These are phyloP conservation scores for Cymbidium sinense DNA, from an alignment of 106 monocot genomes.

Conservation along the genomic window DNA sequence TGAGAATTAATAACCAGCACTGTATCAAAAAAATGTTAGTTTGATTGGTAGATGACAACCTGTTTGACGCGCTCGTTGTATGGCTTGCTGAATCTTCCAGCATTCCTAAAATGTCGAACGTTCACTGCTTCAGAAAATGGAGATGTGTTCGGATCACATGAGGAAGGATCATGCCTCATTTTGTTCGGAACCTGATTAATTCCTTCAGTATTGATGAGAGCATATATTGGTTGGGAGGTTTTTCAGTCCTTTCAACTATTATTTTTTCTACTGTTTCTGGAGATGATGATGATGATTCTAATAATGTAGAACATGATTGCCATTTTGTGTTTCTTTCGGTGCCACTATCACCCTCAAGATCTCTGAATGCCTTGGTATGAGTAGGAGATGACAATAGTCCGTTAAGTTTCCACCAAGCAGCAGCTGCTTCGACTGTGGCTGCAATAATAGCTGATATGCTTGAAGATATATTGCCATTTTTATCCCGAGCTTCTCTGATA, in stretches of 20 bases:
- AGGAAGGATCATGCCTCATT: slow-evolving; percentile 55
- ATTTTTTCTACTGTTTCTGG: neutral
- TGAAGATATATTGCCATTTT: neutral
- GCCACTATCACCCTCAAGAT: neutral
- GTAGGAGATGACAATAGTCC: slow-evolving; percentile 28
- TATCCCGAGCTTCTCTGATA: neutral
- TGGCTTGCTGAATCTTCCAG: no score
- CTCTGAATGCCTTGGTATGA: neutral
- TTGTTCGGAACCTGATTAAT: slow-evolving; percentile 16
- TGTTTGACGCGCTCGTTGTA: no score
- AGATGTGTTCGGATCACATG: slow-evolving; percentile 74
- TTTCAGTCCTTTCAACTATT: neutral
- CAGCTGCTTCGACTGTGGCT: slow-evolving; percentile 67
- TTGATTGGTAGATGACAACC: no score
- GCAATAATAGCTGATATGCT: slow-evolving; percentile 41
- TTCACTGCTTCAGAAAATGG: slow-evolving; percentile 10
- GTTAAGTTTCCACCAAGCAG: slow-evolving; percentile 63
- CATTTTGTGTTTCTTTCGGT: neutral
- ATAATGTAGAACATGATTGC: neutral
- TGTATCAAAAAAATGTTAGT: no score
- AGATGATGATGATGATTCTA: neutral
- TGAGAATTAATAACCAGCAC: no score
- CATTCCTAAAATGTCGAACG: no score
- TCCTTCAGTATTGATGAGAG: neutral
- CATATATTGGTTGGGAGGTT: neutral